Percentiles rank a stretch among this genome's conserved stretches.
Conservation (phyloP, 2,329 filamentous ascomycete genomes). For the Zymoseptoria ardabiliae region DNA sequence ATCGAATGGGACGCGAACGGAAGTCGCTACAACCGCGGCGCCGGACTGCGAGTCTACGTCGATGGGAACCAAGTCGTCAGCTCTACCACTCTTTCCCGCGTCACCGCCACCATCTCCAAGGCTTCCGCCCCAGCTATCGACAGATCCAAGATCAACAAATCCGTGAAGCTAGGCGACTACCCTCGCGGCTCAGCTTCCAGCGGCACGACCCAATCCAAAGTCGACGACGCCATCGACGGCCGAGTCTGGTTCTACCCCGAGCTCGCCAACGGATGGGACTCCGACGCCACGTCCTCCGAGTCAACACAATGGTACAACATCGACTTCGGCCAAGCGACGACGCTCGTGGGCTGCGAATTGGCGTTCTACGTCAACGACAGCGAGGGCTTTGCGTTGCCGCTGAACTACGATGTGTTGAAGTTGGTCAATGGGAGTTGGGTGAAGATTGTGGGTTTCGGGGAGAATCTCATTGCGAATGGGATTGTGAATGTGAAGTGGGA, state of each 20-base stretch:
- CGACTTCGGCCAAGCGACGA: slow-evolving; percentile 29
- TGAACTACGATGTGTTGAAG: slow-evolving; percentile 27
- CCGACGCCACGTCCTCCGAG: slow-evolving; percentile 22
- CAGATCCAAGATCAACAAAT: slow-evolving; percentile 29
- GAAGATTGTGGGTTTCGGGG: slow-evolving; percentile 22
- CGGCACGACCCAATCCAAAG: slow-evolving; percentile 18
- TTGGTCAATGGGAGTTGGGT: slow-evolving; percentile 23
- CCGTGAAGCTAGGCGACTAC: slow-evolving; percentile 30
- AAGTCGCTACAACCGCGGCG: slow-evolving; percentile 24
- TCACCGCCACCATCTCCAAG: slow-evolving; percentile 22
- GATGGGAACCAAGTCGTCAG: slow-evolving; percentile 30
- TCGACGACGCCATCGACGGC: slow-evolving; percentile 35
- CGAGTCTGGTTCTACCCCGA: slow-evolving; percentile 36
- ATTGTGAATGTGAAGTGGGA: slow-evolving; percentile 31
- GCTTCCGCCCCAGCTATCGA: slow-evolving; percentile 23
- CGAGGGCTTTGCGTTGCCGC: slow-evolving; percentile 26
- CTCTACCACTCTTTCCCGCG: slow-evolving; percentile 21
- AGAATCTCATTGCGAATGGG: slow-evolving; percentile 30
- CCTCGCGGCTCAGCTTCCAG: slow-evolving; percentile 30
- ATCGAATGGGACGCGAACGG: slow-evolving; percentile 37
- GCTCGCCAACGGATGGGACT: slow-evolving; percentile 34
- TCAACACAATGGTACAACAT: slow-evolving; percentile 33
- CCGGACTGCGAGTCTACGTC: slow-evolving; percentile 31
- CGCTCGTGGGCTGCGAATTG: slow-evolving; percentile 29
- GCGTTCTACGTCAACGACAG: slow-evolving; percentile 30